Evolutionary conservation across 441 rosid genomes (phyloP).

Genomic region (Euphorbia schlechtendalii): DNA sequence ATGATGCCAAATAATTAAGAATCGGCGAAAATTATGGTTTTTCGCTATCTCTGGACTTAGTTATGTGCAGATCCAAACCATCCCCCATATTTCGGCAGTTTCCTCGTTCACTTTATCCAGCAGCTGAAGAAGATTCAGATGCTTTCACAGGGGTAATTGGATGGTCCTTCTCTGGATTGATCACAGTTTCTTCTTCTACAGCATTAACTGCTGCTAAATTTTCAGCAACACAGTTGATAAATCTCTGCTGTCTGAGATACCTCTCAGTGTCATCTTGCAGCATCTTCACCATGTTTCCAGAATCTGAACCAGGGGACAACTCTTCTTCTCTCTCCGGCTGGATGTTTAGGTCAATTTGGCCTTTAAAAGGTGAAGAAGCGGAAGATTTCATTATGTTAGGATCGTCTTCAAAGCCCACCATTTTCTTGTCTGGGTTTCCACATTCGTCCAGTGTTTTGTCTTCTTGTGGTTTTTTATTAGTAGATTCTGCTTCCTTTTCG

Average conservation of each 20-base stretch:
- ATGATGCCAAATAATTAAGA: conserved; percentile 7
- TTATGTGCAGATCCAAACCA: conserved; percentile 35
- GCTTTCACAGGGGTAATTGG: conserved; percentile 22
- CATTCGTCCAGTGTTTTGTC: conserved; percentile 36
- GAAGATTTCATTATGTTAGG: conserved; percentile 40
- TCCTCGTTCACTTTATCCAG: conserved; percentile 29
- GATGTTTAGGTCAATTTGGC: conserved; percentile 82
- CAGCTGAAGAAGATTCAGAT: conserved; percentile 33
- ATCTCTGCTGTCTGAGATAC: conserved; percentile 31
- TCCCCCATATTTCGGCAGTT: conserved; percentile 3
- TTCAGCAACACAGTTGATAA: conserved; percentile 28
- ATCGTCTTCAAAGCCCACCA: conserved; percentile 36
- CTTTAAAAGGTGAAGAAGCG: conserved; percentile 48
- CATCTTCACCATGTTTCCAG: conserved; percentile 38
- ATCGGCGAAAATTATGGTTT: conserved; percentile 21
- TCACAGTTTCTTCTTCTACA: no score
- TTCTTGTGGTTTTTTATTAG: conserved; percentile 38
- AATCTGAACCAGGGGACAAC: conserved; percentile 48
- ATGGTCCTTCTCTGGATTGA: conserved; percentile 25
- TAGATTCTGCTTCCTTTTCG: conserved; percentile 51
- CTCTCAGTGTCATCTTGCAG: conserved; percentile 42
- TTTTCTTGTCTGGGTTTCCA: no score
- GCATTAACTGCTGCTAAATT: no score
- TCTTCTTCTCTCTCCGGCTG: conserved; percentile 92
- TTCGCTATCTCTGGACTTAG: conserved; percentile 17